phyloP scores from a whole-genome alignment of 768 basidiomycete genomes.

The Suillus bovinus region DNA sequence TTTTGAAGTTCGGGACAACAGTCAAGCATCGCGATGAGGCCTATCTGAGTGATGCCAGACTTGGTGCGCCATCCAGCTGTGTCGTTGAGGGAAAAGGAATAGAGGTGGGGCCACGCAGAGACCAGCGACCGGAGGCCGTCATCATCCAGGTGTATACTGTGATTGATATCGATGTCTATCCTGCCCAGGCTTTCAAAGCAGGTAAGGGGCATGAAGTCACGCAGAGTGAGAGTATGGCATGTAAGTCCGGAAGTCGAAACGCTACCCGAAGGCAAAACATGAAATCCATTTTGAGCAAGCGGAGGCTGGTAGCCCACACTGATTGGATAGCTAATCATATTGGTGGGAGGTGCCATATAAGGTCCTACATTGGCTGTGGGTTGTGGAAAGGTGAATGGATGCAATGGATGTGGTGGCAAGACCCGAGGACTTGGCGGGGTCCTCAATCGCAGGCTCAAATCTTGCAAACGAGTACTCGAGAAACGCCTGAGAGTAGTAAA shows the following conservation, averaged over 20 bases:
- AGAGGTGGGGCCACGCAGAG: conserved; percentile 6
- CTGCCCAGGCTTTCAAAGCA: conserved; percentile 2
- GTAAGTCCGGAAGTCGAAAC: background rate
- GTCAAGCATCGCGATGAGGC: conserved; percentile 4
- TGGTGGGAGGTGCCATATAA: background rate
- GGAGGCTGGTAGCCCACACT: background rate
- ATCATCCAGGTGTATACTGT: conserved; percentile 1
- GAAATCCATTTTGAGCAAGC: too few species aligned
- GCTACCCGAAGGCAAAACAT: background rate
- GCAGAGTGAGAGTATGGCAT: background rate
- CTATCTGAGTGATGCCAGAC: conserved; percentile 5
- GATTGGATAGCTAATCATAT: background rate
- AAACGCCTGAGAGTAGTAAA: background rate
- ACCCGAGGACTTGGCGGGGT: background rate
- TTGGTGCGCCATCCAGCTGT: conserved; percentile 1
- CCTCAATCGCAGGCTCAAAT: background rate
- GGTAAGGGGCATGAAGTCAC: conserved; percentile 5
- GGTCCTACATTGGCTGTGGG: background rate
- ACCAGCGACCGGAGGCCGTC: background rate
- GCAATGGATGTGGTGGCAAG: background rate
- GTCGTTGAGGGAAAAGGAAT: conserved; percentile 7
- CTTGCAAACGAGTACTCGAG: background rate
- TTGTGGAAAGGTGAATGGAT: background rate
- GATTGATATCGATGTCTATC: conserved; percentile 5
- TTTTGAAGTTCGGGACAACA: conserved; percentile 4